These are phyloP conservation scores for Kurtzmaniella quercitrusa DNA, from an alignment of 1,139 yeast species.

Conservation along the genomic window DNA sequence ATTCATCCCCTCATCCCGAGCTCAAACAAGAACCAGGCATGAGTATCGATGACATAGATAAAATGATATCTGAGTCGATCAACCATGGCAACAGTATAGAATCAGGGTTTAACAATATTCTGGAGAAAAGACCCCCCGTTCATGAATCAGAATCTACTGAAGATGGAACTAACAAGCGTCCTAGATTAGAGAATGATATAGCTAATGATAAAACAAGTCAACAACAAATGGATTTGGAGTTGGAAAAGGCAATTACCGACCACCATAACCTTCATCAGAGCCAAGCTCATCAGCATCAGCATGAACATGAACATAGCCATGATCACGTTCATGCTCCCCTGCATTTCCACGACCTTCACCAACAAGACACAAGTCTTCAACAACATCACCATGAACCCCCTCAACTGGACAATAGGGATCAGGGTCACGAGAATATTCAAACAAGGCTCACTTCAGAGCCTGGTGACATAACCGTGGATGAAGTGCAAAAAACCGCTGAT, in stretches of 20 bases:
- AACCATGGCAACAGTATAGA: slow-evolving; percentile 7
- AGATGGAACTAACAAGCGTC: slow-evolving; percentile 3
- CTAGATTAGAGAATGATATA: slow-evolving; percentile 2
- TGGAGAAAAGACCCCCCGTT: slow-evolving; percentile 3
- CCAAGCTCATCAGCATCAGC: slow-evolving; percentile 1
- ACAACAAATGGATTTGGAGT: slow-evolving; percentile 1
- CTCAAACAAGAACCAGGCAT: slow-evolving; percentile 8
- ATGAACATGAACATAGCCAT: too few relatives aligned
- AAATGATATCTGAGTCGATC: slow-evolving; percentile 15
- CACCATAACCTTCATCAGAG: slow-evolving; percentile 3
- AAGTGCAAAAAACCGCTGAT: background rate
- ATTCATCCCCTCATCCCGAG: slow-evolving; percentile 1
- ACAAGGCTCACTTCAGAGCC: background rate
- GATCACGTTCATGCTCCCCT: too few relatives aligned
- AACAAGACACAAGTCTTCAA: background rate
- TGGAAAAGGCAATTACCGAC: background rate
- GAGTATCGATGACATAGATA: slow-evolving; percentile 15
- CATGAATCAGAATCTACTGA: slow-evolving; percentile 1
- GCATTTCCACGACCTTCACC: slow-evolving; percentile 1
- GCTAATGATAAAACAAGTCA: slow-evolving; percentile 1
- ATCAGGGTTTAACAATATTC: background rate
- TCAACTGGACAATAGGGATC: too few relatives aligned
- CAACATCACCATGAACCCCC: background rate
- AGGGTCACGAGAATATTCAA: background rate
- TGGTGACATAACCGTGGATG: background rate